Percentiles rank a stretch among this genome's conserved stretches.
These are phyloP conservation scores for Aureobasidium sp. DNA, from an alignment of 2,329 filamentous ascomycete species.

Conservation along the genomic window DNA sequence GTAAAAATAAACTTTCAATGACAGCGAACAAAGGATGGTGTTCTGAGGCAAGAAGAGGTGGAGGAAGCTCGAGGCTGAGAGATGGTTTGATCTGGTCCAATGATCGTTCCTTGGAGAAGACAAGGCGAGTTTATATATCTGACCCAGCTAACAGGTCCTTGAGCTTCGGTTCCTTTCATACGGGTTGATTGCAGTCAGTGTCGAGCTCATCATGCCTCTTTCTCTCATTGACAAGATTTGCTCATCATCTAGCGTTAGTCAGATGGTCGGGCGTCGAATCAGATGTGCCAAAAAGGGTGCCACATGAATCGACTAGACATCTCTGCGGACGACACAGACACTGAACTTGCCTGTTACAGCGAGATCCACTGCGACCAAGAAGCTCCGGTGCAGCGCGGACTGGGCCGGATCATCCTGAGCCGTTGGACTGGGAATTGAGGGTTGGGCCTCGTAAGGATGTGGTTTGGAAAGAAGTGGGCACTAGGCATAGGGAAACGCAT, in stretches of 20 bases:
- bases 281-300: constrained; percentile 5
- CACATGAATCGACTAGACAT: background rate
- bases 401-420: constrained; percentile 14
- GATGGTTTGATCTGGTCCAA: constrained; percentile 9
- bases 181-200: background rate
- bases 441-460: background rate
- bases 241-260: constrained; percentile 6
- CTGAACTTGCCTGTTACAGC: constrained; percentile 12
- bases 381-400: constrained; percentile 10
- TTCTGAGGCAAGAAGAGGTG: background rate
- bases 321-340: constrained; percentile 10
- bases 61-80: background rate
- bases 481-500: constrained; percentile 4
- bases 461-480: background rate
- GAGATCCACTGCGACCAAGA: constrained; percentile 11
- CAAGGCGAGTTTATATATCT: background rate
- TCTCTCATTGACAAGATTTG: constrained; percentile 3
- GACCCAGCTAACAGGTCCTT: background rate
- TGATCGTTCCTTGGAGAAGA: background rate
- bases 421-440: constrained; percentile 10
- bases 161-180: background rate
- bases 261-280: constrained; percentile 13
- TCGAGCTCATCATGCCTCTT: background rate
- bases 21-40: background rate
- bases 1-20: background rate